These are phyloP conservation scores for Diaporthe vaccinii DNA, from an alignment of 2,329 filamentous ascomycete genomes.

Conservation along the genomic window DNA sequence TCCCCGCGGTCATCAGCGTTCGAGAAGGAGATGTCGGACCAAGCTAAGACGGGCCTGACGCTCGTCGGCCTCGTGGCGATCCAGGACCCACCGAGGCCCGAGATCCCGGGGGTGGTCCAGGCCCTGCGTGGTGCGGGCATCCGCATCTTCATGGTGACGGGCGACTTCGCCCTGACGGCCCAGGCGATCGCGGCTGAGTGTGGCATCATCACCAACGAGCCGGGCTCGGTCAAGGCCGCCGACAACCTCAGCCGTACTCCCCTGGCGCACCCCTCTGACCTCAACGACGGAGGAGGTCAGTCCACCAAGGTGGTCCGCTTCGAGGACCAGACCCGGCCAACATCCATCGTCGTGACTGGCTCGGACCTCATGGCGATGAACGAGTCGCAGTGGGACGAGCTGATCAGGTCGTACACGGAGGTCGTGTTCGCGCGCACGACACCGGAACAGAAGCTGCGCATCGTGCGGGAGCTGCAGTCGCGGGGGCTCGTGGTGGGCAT, in stretches of 20 bases:
- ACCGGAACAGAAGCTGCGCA: constrained; percentile 83
- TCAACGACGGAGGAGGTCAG: constrained; percentile 43
- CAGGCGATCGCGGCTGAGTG: constrained; percentile 80
- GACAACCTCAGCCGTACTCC: constrained; percentile 61
- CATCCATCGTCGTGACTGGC: constrained; percentile 74
- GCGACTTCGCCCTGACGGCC: constrained; percentile 82
- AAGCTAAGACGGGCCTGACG: constrained; percentile 70
- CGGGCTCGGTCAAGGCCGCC: constrained; percentile 64
- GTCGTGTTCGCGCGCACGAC: constrained; percentile 84
- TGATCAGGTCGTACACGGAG: constrained; percentile 74
- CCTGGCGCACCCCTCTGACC: constrained; percentile 14
- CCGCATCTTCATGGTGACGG: constrained; percentile 85
- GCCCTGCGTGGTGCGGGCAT: constrained; percentile 79
- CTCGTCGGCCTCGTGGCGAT: constrained; percentile 83
- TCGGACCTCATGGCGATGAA: constrained; percentile 76
- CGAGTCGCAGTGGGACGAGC: constrained; percentile 76
- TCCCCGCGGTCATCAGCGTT: constrained; percentile 62
- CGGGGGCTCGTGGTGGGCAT: constrained; percentile 80
- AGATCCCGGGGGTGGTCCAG: constrained; percentile 76
- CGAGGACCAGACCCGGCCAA: constrained; percentile 46
- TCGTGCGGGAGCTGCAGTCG: constrained; percentile 80
- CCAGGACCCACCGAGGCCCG: constrained; percentile 81
- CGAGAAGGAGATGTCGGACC: constrained; percentile 69
- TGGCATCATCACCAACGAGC: constrained; percentile 73
- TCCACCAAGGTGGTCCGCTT: constrained; percentile 44